These are phyloP conservation scores for Endothia cerciana DNA, from an alignment of 2,329 filamentous ascomycete genomes.

Conservation along the genomic window DNA sequence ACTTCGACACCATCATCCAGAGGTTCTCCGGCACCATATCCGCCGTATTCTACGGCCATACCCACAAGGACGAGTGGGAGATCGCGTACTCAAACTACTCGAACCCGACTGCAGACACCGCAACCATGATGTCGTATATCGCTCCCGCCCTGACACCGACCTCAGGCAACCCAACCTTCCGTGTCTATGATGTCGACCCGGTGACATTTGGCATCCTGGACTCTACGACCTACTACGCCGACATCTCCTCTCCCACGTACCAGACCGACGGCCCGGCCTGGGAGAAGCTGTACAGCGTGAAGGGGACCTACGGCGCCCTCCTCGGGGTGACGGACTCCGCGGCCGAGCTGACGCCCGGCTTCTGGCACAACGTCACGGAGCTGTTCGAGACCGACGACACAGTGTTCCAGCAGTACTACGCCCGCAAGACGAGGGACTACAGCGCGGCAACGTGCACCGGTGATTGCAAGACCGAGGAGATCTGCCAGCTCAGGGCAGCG, in stretches of 20 bases:
- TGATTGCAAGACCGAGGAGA: slow-evolving; percentile 39
- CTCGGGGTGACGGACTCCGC: slow-evolving; percentile 43
- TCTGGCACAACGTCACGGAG: slow-evolving; percentile 49
- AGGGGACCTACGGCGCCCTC: slow-evolving; percentile 54
- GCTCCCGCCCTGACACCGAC: slow-evolving; percentile 58
- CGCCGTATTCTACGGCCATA: slow-evolving; percentile 59
- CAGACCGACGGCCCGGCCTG: slow-evolving; percentile 52
- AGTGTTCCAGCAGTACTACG: slow-evolving; percentile 44
- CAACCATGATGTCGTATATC: slow-evolving; percentile 56
- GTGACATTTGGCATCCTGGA: slow-evolving; percentile 60
- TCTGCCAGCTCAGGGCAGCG: slow-evolving; percentile 43
- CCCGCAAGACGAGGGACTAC: slow-evolving; percentile 41
- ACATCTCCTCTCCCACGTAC: slow-evolving; percentile 51
- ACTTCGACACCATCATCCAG: slow-evolving; percentile 57
- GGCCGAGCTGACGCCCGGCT: slow-evolving; percentile 54
- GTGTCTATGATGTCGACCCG: slow-evolving; percentile 62
- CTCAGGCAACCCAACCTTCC: slow-evolving; percentile 59
- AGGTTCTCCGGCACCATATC: slow-evolving; percentile 59
- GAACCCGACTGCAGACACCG: slow-evolving; percentile 45
- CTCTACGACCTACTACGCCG: slow-evolving; percentile 56
- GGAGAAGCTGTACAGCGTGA: slow-evolving; percentile 60
- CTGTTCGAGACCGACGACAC: slow-evolving; percentile 41
- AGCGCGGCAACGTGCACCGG: slow-evolving; percentile 39
- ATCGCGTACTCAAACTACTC: slow-evolving; percentile 56
- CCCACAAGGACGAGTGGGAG: slow-evolving; percentile 60